These are phyloP conservation scores for Malus hybrid DNA, from an alignment of 331 rosid species.

Conservation along the genomic window DNA sequence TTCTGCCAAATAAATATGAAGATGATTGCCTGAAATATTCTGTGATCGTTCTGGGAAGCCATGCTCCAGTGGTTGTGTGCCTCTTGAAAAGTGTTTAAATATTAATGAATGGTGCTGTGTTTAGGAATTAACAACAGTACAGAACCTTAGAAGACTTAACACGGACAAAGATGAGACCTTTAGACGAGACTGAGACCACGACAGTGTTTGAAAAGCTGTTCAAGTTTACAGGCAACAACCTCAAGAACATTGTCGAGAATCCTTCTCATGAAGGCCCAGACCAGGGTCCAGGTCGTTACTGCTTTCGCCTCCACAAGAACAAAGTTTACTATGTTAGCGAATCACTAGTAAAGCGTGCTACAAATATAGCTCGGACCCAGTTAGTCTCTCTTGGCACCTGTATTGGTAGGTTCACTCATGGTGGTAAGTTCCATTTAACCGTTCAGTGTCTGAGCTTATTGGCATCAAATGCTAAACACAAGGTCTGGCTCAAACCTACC, in stretches of 20 bases:
- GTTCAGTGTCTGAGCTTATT: slow-evolving; percentile 52
- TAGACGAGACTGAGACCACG: slow-evolving; percentile 71
- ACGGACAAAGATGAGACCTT: slow-evolving; percentile 41
- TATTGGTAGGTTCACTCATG: slow-evolving; percentile 84
- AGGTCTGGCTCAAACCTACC: slow-evolving; percentile 92
- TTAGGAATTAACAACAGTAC: not conserved
- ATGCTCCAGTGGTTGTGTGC: not conserved
- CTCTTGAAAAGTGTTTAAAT: not conserved
- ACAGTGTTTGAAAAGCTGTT: slow-evolving; percentile 73
- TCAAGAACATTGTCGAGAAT: slow-evolving; percentile 71
- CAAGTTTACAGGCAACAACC: slow-evolving; percentile 84
- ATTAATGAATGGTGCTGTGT: not conserved
- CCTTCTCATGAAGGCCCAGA: slow-evolving; percentile 92
- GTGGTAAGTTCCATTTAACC: slow-evolving; percentile 75
- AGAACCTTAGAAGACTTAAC: not conserved
- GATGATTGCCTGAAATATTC: not conserved
- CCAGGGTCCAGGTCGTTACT: slow-evolving; percentile 61
- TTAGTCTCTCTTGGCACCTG: slow-evolving; percentile 74
- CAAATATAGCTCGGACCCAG: slow-evolving; percentile 56
- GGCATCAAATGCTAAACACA: slow-evolving; percentile 84
- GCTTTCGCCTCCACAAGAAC: slow-evolving; percentile 88
- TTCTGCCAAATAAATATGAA: not conserved
- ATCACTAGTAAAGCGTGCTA: slow-evolving; percentile 84
- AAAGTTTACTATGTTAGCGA: slow-evolving; percentile 66
- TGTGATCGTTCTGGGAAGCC: not conserved